A percentile compares a stretch with the other conserved stretches of the same genome.
Evolutionary conservation across 2,329 filamentous ascomycete species (phyloP).

Genomic region (Tricladium varicosporioides): DNA sequence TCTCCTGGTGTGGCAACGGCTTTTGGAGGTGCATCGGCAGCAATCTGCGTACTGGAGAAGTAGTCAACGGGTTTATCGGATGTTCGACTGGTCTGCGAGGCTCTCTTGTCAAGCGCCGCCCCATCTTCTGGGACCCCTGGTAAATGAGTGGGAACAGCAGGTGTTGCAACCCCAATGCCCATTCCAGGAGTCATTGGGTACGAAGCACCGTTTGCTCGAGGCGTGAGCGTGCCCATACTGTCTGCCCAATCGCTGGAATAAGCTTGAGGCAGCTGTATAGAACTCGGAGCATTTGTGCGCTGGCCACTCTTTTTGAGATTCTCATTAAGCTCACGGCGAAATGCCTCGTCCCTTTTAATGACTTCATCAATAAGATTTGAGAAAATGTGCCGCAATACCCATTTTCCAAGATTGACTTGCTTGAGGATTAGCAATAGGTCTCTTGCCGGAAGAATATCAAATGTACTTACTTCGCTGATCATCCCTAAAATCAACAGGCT

Average conservation of each 20-base stretch:
- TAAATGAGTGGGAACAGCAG: constrained; percentile 43
- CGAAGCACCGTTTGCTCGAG: constrained; percentile 63
- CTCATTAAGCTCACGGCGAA: constrained; percentile 68
- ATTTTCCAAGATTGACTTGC: constrained; percentile 90
- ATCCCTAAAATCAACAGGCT: constrained; percentile 78
- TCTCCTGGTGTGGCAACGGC: constrained; percentile 47
- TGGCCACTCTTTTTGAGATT: constrained; percentile 57
- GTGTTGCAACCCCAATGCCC: constrained; percentile 75
- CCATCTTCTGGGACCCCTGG: constrained; percentile 49
- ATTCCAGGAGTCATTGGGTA: constrained; percentile 71
- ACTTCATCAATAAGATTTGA: constrained; percentile 87
- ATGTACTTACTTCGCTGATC: constrained; percentile 79
- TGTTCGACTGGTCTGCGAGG: constrained; percentile 55
- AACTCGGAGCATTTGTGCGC: constrained; percentile 57
- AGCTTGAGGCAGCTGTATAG: constrained; percentile 55
- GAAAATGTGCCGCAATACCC: constrained; percentile 92
- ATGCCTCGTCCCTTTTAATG: constrained; percentile 73
- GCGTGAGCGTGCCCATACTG: constrained; percentile 51
- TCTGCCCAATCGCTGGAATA: constrained; percentile 37
- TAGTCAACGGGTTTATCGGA: constrained; percentile 71
- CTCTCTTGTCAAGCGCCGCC: constrained; percentile 52
- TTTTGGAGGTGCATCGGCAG: constrained; percentile 45
- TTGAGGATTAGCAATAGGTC: constrained; percentile 21
- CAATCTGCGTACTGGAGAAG: constrained; percentile 62
- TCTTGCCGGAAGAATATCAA: constrained; percentile 43